A percentile compares a stretch with the other conserved stretches of the same genome.
phyloP scores from a whole-genome alignment of 2,329 filamentous ascomycete genomes.

The Microcyclosporella mali region DNA sequence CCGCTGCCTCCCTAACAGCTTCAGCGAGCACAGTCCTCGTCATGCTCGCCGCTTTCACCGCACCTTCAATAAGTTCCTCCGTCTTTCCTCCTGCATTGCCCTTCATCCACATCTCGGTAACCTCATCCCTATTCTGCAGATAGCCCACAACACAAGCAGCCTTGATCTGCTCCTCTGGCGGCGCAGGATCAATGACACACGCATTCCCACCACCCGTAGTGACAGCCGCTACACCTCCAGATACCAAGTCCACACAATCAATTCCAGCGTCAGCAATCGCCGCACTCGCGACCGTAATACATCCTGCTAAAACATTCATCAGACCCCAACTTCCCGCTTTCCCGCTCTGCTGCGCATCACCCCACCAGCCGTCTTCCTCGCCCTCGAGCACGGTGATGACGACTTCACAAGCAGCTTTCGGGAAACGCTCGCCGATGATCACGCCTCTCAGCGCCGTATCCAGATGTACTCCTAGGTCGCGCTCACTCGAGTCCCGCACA shows the following conservation, averaged over 20 bases:
- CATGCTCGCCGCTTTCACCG: slow-evolving; percentile 56
- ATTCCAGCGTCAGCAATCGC: slow-evolving; percentile 92
- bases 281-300: slow-evolving; percentile 87
- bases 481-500: slow-evolving; percentile 75
- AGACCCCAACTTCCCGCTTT: slow-evolving; percentile 63
- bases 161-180: slow-evolving; percentile 66
- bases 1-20: slow-evolving; percentile 53
- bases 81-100: slow-evolving; percentile 51
- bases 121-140: slow-evolving; percentile 76
- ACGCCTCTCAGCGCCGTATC: slow-evolving; percentile 85
- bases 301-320: slow-evolving; percentile 87
- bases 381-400: slow-evolving; percentile 89
- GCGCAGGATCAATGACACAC: slow-evolving; percentile 73
- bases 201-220: slow-evolving; percentile 39
- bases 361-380: slow-evolving; percentile 71
- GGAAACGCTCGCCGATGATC: slow-evolving; percentile 90
- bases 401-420: slow-evolving; percentile 96
- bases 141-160: slow-evolving; percentile 90
- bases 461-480: slow-evolving; percentile 83
- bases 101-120: slow-evolving; percentile 93
- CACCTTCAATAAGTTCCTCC: slow-evolving; percentile 55
- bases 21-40: slow-evolving; percentile 55
- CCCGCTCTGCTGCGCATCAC: slow-evolving; percentile 37
- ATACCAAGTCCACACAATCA: slow-evolving; percentile 85
- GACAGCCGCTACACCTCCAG: slow-evolving; percentile 81